These are phyloP conservation scores for Coemansia sp. DNA, from an alignment of 192 early-diverging fungal genomes.

Conservation along the genomic window DNA sequence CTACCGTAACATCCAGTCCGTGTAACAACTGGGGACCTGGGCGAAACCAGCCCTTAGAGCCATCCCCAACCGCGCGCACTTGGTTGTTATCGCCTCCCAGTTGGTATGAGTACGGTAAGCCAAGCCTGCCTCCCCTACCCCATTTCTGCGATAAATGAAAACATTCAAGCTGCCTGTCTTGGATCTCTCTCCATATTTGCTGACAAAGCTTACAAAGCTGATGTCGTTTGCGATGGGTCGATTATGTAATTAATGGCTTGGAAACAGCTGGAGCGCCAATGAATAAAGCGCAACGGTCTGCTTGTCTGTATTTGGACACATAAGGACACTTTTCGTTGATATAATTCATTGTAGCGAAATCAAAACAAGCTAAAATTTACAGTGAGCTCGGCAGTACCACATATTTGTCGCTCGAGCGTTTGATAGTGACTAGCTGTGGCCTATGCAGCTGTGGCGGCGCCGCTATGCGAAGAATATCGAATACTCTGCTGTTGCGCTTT, in stretches of 20 bases:
- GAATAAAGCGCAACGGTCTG: not conserved
- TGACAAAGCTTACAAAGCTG: not conserved
- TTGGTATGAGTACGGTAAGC: not conserved
- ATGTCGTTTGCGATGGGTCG: not conserved
- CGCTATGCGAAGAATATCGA: conserved; percentile 2
- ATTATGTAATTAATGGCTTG: not conserved
- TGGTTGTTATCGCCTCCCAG: not conserved
- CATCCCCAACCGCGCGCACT: not conserved
- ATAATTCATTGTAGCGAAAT: too few relatives aligned
- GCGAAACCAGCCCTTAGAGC: not conserved
- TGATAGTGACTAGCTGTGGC: conserved; percentile 44
- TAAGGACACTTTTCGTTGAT: too few relatives aligned
- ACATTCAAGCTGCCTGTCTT: not conserved
- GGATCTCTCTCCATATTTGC: not conserved
- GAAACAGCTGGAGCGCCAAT: not conserved
- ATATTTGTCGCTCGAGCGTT: conserved; percentile 16
- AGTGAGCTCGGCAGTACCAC: not conserved
- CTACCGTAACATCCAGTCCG: not conserved
- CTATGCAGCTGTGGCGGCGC: not conserved
- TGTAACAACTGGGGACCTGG: not conserved
- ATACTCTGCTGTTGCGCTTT: conserved; percentile 9
- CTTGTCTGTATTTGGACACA: not conserved
- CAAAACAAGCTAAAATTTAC: not conserved
- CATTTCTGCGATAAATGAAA: not conserved
- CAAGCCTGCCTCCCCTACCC: not conserved